A percentile compares a stretch with the other conserved stretches of the same genome.
Evolutionary conservation across 495 filamentous ascomycete genomes (phyloP).

Genomic region (Niebla homalea): DNA sequence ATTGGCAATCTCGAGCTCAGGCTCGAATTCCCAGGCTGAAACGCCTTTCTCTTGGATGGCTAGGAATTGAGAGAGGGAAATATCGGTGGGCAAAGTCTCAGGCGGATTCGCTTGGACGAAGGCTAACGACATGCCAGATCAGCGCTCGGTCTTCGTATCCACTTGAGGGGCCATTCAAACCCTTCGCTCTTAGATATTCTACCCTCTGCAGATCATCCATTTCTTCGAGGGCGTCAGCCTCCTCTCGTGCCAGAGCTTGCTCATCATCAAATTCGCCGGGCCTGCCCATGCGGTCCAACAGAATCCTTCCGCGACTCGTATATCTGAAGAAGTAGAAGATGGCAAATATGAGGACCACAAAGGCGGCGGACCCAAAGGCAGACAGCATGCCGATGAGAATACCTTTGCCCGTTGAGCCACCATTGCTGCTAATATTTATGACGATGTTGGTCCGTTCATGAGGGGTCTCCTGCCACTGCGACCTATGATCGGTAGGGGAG

Average conservation of each 20-base stretch:
- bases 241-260: slow-evolving; percentile 78
- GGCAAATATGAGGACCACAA: slow-evolving; percentile 68
- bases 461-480: slow-evolving; percentile 9
- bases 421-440: slow-evolving; percentile 18
- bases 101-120: slow-evolving; percentile 91
- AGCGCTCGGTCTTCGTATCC: neutral
- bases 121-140: slow-evolving; percentile 36
- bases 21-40: slow-evolving; percentile 97
- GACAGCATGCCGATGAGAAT: slow-evolving; percentile 91
- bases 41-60: slow-evolving; percentile 99
- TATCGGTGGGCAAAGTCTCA: slow-evolving; percentile 90
- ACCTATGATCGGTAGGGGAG: slow-evolving; percentile 3
- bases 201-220: slow-evolving; percentile 89
- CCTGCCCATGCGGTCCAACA: slow-evolving; percentile 83
- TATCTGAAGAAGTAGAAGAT: slow-evolving; percentile 91
- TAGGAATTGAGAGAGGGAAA: slow-evolving; percentile 91
- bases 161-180: slow-evolving; percentile 33
- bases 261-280: slow-evolving; percentile 98
- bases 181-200: slow-evolving; percentile 91
- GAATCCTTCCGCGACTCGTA: slow-evolving; percentile 76
- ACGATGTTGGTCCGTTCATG: slow-evolving; percentile 14
- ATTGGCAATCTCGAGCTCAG: slow-evolving; percentile 95
- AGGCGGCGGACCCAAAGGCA: slow-evolving; percentile 83
- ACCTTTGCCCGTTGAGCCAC: slow-evolving; percentile 54
- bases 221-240: slow-evolving; percentile 82